Conservation (phyloP, 2,329 filamentous ascomycete genomes). For the Cladophialophora yegresii region DNA sequence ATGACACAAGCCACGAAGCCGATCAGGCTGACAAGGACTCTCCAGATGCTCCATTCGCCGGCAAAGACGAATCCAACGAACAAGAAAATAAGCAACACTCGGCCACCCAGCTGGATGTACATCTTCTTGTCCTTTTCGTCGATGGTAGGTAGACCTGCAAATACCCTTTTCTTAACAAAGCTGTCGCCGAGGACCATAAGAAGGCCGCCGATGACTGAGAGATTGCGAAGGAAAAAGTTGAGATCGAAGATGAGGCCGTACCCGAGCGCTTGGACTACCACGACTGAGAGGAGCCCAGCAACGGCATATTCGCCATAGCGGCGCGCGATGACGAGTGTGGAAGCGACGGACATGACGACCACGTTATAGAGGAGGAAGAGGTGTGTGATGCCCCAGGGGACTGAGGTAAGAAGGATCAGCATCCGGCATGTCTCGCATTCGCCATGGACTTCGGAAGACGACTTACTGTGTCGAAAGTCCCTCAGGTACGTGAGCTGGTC, state of each 20-base stretch:
- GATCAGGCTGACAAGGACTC: slow-evolving; percentile 78
- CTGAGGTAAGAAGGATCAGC: slow-evolving; percentile 52
- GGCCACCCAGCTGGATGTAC: slow-evolving; percentile 98
- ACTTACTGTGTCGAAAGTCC: slow-evolving; percentile 61
- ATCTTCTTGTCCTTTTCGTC: slow-evolving; percentile 99
- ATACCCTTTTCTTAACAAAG: slow-evolving; percentile 98
- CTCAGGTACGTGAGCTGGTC: slow-evolving; percentile 92
- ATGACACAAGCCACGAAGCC: slow-evolving; percentile 93
- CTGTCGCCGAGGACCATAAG: slow-evolving; percentile 98
- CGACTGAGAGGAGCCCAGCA: slow-evolving; percentile 82
- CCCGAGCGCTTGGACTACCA: slow-evolving; percentile 88
- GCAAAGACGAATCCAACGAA: slow-evolving; percentile 97
- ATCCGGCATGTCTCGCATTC: background rate
- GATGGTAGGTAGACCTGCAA: slow-evolving; percentile 86
- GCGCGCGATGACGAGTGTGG: slow-evolving; percentile 82
- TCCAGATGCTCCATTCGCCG: slow-evolving; percentile 87
- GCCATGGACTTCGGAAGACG: slow-evolving; percentile 13
- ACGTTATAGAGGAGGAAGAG: slow-evolving; percentile 91
- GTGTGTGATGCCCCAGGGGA: slow-evolving; percentile 85
- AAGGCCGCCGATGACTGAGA: slow-evolving; percentile 94
- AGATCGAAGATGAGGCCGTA: slow-evolving; percentile 98
- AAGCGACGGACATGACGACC: slow-evolving; percentile 80
- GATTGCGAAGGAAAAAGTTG: slow-evolving; percentile 99
- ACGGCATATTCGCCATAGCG: slow-evolving; percentile 94
- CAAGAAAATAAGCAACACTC: slow-evolving; percentile 94